phyloP scores from a whole-genome alignment of 2,329 filamentous ascomycete species.

The Raffaelea ambrosiae region DNA sequence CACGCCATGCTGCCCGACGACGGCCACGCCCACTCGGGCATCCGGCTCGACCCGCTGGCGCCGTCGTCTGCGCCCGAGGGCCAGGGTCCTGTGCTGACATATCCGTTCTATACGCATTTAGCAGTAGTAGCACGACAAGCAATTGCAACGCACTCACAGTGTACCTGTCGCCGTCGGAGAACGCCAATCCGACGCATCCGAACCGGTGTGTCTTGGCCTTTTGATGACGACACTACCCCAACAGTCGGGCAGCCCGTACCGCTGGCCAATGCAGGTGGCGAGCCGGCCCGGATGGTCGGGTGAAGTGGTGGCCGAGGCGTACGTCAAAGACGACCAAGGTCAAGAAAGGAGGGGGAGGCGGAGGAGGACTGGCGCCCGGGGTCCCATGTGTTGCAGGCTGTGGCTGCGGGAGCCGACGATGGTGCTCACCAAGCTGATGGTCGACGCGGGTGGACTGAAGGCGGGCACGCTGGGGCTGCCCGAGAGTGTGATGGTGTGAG shows the following conservation, averaged over 20 bases:
- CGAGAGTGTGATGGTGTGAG: no score
- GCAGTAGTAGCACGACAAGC: no score
- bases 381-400: slow-evolving; percentile 2
- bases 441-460: slow-evolving; percentile 21
- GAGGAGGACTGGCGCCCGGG: slow-evolving; percentile 10
- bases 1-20: slow-evolving; percentile 20
- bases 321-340: slow-evolving; percentile 15
- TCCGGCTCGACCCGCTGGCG: slow-evolving; percentile 17
- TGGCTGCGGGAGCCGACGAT: slow-evolving; percentile 22
- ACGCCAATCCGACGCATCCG: slow-evolving; percentile 18
- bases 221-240: background rate
- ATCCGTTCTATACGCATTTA: slow-evolving; percentile 19
- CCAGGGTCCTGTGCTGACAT: slow-evolving; percentile 15
- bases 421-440: slow-evolving; percentile 22
- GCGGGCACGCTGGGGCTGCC: slow-evolving; percentile 20
- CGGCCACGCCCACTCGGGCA: slow-evolving; percentile 21
- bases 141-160: slow-evolving; percentile 14
- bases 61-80: slow-evolving; percentile 12
- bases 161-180: slow-evolving; percentile 20
- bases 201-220: slow-evolving; percentile 19
- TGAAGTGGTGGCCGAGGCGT: slow-evolving; percentile 19
- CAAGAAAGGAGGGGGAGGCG: slow-evolving; percentile 6
- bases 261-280: slow-evolving; percentile 13
- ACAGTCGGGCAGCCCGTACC: slow-evolving; percentile 18
- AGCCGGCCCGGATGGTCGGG: slow-evolving; percentile 19